A percentile compares a stretch with the other conserved stretches of the same genome.
Evolutionary conservation across 176 grass and related monocot genomes (phyloP).

Genomic region (Dendrocalamus sinicus): DNA sequence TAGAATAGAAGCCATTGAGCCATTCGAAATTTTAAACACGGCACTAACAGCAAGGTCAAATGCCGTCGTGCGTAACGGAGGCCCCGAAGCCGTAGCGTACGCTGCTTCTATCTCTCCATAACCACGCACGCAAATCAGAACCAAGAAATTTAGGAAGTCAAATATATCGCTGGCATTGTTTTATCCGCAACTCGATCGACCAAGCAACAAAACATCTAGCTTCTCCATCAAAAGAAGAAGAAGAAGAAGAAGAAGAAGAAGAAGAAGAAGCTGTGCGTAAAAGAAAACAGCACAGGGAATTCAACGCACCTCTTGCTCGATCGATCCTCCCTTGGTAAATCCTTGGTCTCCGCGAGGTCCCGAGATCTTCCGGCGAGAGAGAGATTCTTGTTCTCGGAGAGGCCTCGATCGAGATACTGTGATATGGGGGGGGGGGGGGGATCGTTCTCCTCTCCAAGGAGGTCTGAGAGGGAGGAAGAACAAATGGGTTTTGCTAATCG

Average conservation of each 20-base stretch:
- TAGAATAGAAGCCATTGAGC: no score
- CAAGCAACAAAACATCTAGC: neutral
- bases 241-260: neutral
- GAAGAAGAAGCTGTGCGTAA: neutral
- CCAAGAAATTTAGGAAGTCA: neutral
- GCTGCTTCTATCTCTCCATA: neutral
- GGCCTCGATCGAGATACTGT: neutral
- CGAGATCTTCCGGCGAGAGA: neutral
- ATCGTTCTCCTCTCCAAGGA: neutral
- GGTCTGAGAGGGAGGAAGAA: neutral
- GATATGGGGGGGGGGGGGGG: neutral
- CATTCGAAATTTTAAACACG: no score
- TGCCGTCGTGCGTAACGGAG: neutral
- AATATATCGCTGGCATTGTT: neutral
- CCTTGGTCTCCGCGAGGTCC: neutral
- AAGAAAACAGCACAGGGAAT: neutral
- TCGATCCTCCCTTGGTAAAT: neutral
- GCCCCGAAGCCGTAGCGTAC: no score
- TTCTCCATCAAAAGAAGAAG: neutral
- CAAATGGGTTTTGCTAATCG: neutral
- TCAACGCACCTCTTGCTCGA: conserved; percentile 22
- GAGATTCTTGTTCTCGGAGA: neutral
- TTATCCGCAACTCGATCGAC: neutral
- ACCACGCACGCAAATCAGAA: neutral
- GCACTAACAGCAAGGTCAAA: no score